A percentile compares a stretch with the other conserved stretches of the same genome.
These are phyloP conservation scores for Penicillium corylophilum DNA, from an alignment of 2,329 filamentous ascomycete genomes.

Conservation along the genomic window DNA sequence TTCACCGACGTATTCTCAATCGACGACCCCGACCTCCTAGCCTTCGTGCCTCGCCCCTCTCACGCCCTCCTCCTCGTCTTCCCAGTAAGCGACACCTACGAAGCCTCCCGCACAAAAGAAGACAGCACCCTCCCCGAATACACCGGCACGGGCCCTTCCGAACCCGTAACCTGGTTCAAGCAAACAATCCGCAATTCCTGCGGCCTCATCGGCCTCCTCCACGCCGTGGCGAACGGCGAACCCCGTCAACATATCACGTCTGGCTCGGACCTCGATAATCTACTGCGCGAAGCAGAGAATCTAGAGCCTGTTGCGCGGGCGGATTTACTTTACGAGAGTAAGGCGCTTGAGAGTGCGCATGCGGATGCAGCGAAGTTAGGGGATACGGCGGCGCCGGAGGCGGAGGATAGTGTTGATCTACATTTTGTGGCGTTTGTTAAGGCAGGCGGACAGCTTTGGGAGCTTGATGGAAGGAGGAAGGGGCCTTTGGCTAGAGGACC, in stretches of 20 bases:
- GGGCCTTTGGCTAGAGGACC: constrained; percentile 69
- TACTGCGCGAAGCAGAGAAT: constrained; percentile 70
- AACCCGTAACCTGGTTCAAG: constrained; percentile 88
- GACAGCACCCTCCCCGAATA: constrained; percentile 67
- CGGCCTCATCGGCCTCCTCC: constrained; percentile 83
- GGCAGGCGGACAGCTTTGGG: constrained; percentile 71
- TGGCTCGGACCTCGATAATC: constrained; percentile 46
- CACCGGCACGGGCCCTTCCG: constrained; percentile 61
- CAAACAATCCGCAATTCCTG: constrained; percentile 95
- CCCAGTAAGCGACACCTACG: constrained; percentile 76
- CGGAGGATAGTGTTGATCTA: constrained; percentile 80
- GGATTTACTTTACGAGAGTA: constrained; percentile 72
- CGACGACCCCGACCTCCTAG: constrained; percentile 77
- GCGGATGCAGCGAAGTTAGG: constrained; percentile 72
- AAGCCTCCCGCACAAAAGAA: constrained; percentile 71
- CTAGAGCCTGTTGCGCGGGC: constrained; percentile 67
- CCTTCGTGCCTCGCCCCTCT: constrained; percentile 83
- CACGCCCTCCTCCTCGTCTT: constrained; percentile 90
- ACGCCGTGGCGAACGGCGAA: constrained; percentile 75
- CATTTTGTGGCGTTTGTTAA: constrained; percentile 97
- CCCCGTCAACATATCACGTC: constrained; percentile 62
- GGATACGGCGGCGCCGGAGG: constrained; percentile 74
- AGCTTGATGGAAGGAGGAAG: constrained; percentile 72
- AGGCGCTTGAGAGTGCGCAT: constrained; percentile 75
- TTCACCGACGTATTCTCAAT: constrained; percentile 93